A percentile compares a stretch with the other conserved stretches of the same genome.
Evolutionary conservation across 441 rosid genomes (phyloP).

Genomic region (Raphanus hybrid): DNA sequence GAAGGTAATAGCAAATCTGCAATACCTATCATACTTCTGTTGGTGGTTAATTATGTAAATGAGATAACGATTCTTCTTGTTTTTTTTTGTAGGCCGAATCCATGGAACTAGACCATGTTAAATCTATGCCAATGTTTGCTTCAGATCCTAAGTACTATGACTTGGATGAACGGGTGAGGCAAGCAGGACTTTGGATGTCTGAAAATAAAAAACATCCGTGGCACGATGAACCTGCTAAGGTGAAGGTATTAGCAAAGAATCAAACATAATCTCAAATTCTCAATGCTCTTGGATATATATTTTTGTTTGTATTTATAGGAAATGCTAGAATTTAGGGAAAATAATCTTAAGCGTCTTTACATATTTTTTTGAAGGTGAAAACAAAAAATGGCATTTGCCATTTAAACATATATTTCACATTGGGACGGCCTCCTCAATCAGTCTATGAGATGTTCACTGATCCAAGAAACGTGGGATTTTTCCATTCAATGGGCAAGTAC

Average conservation of each 20-base stretch:
- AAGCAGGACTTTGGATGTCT: no score
- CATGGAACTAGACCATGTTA: neutral
- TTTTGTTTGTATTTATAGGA: neutral
- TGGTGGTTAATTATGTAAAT: neutral
- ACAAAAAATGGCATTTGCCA: slow-evolving; percentile 75
- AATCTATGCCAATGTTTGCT: no score
- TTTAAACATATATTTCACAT: slow-evolving; percentile 52
- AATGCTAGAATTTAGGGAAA: neutral
- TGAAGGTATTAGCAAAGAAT: no score
- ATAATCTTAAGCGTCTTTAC: neutral
- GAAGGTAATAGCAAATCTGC: slow-evolving; percentile 1
- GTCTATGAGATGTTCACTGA: slow-evolving; percentile 67
- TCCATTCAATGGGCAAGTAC: neutral
- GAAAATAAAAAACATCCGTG: no score
- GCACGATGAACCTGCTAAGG: no score
- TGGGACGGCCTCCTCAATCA: slow-evolving; percentile 79
- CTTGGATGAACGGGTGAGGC: no score
- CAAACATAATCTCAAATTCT: neutral
- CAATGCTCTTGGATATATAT: neutral
- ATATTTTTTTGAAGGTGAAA: slow-evolving; percentile 52
- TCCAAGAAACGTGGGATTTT: slow-evolving; percentile 36
- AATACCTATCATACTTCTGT: neutral
- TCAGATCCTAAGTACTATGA: no score
- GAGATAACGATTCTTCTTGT: neutral
- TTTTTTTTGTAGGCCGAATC: slow-evolving; percentile 9